Conservation (phyloP, 345 rosid species). For the Pugionium cornutum region DNA sequence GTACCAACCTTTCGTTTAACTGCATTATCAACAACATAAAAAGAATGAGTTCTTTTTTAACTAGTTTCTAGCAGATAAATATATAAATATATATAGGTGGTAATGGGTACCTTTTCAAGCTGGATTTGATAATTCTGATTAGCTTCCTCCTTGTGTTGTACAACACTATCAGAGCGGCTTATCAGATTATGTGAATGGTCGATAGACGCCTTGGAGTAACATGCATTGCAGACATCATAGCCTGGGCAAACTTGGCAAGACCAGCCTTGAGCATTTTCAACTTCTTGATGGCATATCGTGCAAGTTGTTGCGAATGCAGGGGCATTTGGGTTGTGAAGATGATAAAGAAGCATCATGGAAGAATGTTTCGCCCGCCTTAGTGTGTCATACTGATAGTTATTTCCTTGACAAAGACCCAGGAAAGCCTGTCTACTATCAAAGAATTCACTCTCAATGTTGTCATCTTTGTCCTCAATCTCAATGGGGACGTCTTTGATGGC, state of each 20-base stretch:
- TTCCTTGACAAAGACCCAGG: conserved; percentile 97
- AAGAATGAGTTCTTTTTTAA: not conserved
- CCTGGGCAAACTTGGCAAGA: conserved; percentile 93
- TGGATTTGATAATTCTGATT: conserved; percentile 43
- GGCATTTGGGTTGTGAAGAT: conserved; percentile 97
- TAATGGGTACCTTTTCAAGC: conserved; percentile 21
- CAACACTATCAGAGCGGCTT: conserved; percentile 66
- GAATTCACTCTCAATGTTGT: conserved; percentile 81
- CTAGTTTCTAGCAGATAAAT: not conserved
- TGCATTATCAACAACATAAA: conserved; percentile 44
- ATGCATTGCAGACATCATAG: conserved; percentile 83
- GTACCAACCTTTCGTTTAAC: conserved; percentile 79
- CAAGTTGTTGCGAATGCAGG: conserved; percentile 95
- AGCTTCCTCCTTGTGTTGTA: conserved; percentile 66
- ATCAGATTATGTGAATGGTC: conserved; percentile 92
- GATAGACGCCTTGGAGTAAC: conserved; percentile 74
- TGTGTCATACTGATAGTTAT: conserved; percentile 97
- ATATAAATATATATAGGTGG: not conserved
- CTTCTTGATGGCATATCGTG: conserved; percentile 74
- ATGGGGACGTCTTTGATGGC: conserved; percentile 61
- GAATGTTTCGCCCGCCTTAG: conserved; percentile 96
- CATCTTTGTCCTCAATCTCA: conserved; percentile 80
- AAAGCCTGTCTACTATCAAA: conserved; percentile 93
- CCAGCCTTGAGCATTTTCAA: conserved; percentile 98
- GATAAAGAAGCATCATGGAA: conserved; percentile 98